Conservation (phyloP, 768 basidiomycete species). For the Mycena venus region DNA sequence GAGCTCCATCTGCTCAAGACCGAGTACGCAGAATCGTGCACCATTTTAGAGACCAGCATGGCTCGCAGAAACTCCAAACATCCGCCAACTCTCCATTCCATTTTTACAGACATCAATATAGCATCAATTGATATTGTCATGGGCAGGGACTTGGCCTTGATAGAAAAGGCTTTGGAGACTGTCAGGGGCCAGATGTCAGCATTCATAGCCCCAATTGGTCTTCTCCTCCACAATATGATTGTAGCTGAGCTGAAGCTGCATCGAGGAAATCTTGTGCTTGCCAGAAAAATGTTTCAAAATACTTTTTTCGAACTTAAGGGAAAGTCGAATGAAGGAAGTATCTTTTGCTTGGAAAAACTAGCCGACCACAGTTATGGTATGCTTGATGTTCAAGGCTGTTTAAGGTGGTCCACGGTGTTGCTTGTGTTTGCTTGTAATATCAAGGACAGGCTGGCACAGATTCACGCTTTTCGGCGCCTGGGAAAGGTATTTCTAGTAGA, state of each 20-base stretch:
- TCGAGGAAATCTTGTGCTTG: neutral
- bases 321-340: neutral
- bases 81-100: neutral
- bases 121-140: conserved; percentile 1
- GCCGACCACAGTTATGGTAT: neutral
- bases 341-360: neutral
- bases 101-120: conserved; percentile 11
- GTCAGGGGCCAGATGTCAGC: neutral
- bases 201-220: neutral
- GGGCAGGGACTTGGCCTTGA: neutral
- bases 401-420: neutral
- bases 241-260: neutral
- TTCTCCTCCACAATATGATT: neutral
- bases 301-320: neutral
- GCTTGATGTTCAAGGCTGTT: neutral
- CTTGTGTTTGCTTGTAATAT: neutral
- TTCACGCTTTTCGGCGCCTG: conserved; percentile 4
- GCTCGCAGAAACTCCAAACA: neutral
- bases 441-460: neutral
- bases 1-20: conserved; percentile 18
- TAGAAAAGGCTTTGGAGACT: neutral
- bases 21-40: conserved; percentile 6
- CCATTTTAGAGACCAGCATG: neutral
- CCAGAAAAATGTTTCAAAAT: neutral
- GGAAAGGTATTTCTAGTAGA: neutral